These are phyloP conservation scores for Letharia columbiana DNA, from an alignment of 495 filamentous ascomycete genomes.

Conservation along the genomic window DNA sequence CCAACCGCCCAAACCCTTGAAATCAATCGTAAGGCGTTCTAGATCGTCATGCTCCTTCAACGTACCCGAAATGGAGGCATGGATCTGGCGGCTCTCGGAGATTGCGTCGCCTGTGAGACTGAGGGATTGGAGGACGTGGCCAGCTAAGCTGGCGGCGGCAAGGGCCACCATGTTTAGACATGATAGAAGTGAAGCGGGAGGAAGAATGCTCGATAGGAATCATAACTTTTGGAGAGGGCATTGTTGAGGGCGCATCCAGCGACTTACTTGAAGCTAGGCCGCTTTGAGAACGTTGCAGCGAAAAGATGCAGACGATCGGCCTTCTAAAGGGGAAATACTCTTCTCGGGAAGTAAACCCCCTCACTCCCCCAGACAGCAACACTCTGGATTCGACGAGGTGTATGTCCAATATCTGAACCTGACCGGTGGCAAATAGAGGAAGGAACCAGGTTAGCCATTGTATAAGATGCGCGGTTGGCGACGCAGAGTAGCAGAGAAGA, in stretches of 20 bases:
- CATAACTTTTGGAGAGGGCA: neutral
- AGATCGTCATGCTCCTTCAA: neutral
- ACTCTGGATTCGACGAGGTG: no score
- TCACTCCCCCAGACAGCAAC: no score
- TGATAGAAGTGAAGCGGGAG: neutral
- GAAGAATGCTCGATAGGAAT: neutral
- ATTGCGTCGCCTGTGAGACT: neutral
- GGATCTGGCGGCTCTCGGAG: neutral
- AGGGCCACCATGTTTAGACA: neutral
- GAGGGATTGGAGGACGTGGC: slow-evolving; percentile 8
- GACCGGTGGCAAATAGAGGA: no score
- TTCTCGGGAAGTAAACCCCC: no score
- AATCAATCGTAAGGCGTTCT: neutral
- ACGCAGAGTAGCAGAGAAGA: no score
- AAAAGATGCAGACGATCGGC: no score
- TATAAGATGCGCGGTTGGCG: no score
- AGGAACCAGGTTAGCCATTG: no score
- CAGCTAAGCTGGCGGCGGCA: slow-evolving; percentile 1
- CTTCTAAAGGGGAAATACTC: no score
- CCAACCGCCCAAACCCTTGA: neutral
- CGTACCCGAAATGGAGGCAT: neutral
- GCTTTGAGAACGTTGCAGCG: neutral
- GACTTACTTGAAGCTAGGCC: neutral
- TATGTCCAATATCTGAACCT: no score
- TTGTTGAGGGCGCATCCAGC: neutral